phyloP scores from a whole-genome alignment of 2,329 filamentous ascomycete genomes.

The Cercospora nicotianae region DNA sequence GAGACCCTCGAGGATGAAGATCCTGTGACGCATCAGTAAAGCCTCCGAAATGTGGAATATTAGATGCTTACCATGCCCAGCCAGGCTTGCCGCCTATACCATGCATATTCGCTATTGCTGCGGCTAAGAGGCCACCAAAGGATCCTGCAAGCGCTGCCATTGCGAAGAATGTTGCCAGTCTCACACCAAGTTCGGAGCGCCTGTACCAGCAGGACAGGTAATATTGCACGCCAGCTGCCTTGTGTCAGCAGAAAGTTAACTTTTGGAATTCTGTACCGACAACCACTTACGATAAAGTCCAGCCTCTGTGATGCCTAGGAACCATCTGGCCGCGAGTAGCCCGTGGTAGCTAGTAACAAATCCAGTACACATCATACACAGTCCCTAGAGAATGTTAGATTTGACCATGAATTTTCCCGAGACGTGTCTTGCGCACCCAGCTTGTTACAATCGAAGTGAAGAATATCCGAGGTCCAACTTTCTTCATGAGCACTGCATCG shows the following conservation, averaged over 20 bases:
- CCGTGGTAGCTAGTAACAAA: conserved; percentile 30
- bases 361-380: conserved; percentile 30
- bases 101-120: conserved; percentile 69
- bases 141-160: conserved; percentile 77
- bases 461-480: conserved; percentile 71
- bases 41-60: not conserved
- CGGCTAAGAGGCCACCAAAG: conserved; percentile 72
- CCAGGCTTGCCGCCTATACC: conserved; percentile 56
- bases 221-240: conserved; percentile 66
- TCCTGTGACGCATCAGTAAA: conserved; percentile 51
- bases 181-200: conserved; percentile 72
- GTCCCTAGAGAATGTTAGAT: conserved; percentile 42
- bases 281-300: conserved; percentile 50
- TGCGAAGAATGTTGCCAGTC: conserved; percentile 80
- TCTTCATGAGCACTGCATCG: conserved; percentile 65
- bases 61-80: conserved; percentile 37
- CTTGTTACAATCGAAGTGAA: conserved; percentile 71
- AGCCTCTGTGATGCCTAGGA: conserved; percentile 35
- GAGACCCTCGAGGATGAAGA: conserved; percentile 59
- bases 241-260: not conserved
- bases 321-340: conserved; percentile 33
- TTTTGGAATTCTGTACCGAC: too few species aligned
- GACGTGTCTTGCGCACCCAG: conserved; percentile 46
- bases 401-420: not conserved
- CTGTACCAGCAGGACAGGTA: conserved; percentile 84